phyloP scores from a whole-genome alignment of 1,284 basidiomycete genomes.

The Ceratobasidium sp. region DNA sequence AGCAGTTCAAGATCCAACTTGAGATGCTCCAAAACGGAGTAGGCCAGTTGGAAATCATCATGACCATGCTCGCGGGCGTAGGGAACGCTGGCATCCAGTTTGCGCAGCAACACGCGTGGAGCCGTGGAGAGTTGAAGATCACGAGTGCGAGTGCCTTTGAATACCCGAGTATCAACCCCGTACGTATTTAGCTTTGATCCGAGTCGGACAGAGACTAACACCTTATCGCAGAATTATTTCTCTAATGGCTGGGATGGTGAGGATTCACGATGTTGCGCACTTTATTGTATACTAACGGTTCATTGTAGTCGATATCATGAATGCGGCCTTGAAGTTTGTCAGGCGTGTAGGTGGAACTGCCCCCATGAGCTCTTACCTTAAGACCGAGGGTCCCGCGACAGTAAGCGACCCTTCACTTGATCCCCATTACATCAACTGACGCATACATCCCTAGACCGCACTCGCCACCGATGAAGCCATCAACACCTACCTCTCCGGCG shows the following conservation, averaged over 20 bases:
- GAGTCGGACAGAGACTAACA: neutral
- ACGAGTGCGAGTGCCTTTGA: constrained; percentile 3
- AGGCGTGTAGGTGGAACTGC: constrained; percentile 13
- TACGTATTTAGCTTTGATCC: constrained; percentile 47
- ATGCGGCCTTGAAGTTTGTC: constrained; percentile 22
- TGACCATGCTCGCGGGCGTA: constrained; percentile 42
- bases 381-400: constrained; percentile 13
- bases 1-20: constrained; percentile 20
- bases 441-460: constrained; percentile 3
- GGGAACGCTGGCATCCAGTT: constrained; percentile 47
- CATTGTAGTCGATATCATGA: constrained; percentile 17
- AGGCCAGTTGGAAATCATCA: constrained; percentile 45
- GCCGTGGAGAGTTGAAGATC: constrained; percentile 37
- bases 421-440: neutral
- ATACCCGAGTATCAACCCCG: constrained; percentile 18
- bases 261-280: constrained; percentile 34
- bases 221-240: constrained; percentile 11
- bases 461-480: constrained; percentile 30
- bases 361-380: constrained; percentile 28
- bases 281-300: neutral
- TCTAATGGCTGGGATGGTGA: constrained; percentile 42
- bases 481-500: constrained; percentile 20
- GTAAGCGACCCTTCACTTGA: neutral
- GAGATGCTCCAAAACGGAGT: constrained; percentile 39
- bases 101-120: constrained; percentile 50